Conservation (phyloP, 2,329 filamentous ascomycete genomes). For the Beauveria sp. region DNA sequence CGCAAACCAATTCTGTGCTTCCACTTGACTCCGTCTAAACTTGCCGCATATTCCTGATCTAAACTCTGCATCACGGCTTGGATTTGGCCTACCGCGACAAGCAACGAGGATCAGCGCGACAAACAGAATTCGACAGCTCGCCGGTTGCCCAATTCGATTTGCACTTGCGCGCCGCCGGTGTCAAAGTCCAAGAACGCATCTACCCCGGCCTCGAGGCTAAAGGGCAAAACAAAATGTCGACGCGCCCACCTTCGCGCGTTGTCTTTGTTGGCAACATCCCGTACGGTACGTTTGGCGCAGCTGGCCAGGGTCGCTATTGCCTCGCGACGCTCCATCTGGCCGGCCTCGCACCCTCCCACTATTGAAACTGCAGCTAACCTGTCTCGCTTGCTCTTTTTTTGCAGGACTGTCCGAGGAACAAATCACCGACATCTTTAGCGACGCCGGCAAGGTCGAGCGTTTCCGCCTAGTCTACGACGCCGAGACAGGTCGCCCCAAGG, state of each 20-base stretch:
- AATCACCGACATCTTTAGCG: slow-evolving; percentile 87
- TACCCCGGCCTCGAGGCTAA: slow-evolving; percentile 20
- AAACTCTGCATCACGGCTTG: too few relatives aligned
- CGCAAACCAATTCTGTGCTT: background rate
- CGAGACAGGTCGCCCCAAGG: slow-evolving; percentile 89
- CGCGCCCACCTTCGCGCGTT: slow-evolving; percentile 67
- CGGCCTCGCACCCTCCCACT: too few relatives aligned
- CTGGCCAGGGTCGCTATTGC: background rate
- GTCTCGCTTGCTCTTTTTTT: too few relatives aligned
- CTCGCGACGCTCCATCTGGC: background rate
- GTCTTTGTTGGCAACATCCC: slow-evolving; percentile 82
- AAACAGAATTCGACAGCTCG: too few relatives aligned
- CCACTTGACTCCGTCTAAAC: too few relatives aligned
- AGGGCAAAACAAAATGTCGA: slow-evolving; percentile 45
- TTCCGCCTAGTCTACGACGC: slow-evolving; percentile 94
- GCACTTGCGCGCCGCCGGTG: background rate
- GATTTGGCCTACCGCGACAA: too few relatives aligned
- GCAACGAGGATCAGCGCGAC: too few relatives aligned
- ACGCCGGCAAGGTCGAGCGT: slow-evolving; percentile 81
- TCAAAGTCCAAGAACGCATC: background rate
- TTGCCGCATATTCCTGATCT: too few relatives aligned
- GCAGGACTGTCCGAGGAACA: slow-evolving; percentile 90
- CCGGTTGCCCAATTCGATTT: too few relatives aligned
- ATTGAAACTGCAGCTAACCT: too few relatives aligned
- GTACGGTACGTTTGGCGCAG: slow-evolving; percentile 51